Percentiles rank a stretch among this genome's conserved stretches.
Evolutionary conservation across 768 basidiomycete genomes (phyloP).

Genomic region (Trametes cinnabarina): DNA sequence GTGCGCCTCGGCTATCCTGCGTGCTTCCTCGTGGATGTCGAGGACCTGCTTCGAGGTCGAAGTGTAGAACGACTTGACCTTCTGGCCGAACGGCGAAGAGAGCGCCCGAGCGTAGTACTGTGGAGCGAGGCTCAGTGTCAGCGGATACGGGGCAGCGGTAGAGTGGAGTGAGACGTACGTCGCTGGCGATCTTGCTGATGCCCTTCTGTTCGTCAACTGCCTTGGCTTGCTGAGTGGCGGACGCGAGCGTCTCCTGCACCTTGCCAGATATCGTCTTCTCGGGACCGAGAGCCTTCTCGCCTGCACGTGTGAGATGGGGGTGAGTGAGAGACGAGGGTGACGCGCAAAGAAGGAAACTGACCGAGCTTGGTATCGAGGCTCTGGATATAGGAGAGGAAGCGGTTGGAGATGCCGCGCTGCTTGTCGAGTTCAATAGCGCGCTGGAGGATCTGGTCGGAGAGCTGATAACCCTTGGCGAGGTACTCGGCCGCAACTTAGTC

Average conservation of each 20-base stretch:
- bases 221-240: slow-evolving; percentile 67
- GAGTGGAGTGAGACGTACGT: slow-evolving; percentile 43
- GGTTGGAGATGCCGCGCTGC: slow-evolving; percentile 84
- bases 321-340: background rate
- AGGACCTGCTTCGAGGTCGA: slow-evolving; percentile 80
- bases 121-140: background rate
- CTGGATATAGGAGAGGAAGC: slow-evolving; percentile 79
- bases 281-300: slow-evolving; percentile 64
- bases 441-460: slow-evolving; percentile 75
- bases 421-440: slow-evolving; percentile 78
- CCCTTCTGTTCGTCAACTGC: slow-evolving; percentile 83
- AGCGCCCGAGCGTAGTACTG: slow-evolving; percentile 82
- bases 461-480: slow-evolving; percentile 82
- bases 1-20: slow-evolving; percentile 68
- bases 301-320: background rate
- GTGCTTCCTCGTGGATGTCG: slow-evolving; percentile 93
- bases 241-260: slow-evolving; percentile 58
- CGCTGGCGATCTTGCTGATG: slow-evolving; percentile 61
- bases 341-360: background rate
- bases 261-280: slow-evolving; percentile 80
- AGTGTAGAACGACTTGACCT: slow-evolving; percentile 82
- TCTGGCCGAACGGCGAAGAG: slow-evolving; percentile 71
- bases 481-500: slow-evolving; percentile 84
- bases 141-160: background rate
- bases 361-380: slow-evolving; percentile 71